Evolutionary conservation across 2,329 filamentous ascomycete species (phyloP), one percentile per base, ranked within the genome.

Genomic region (Stachybotrys echinatus): DNA sequence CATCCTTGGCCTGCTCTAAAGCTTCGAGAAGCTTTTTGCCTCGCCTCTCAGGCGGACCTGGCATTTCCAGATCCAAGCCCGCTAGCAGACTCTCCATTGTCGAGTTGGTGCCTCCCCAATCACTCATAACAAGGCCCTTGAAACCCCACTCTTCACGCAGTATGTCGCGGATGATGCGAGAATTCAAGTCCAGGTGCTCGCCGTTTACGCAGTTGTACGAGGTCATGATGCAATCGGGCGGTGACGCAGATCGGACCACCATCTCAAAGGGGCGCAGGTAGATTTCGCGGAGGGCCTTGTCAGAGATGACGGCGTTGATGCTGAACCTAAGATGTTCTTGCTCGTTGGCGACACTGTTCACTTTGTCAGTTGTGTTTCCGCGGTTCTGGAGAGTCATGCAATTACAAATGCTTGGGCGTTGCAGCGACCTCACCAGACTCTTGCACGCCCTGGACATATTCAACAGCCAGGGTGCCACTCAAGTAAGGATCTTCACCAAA

Each of bases 401-500:
- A 5, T 48, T 23, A 50, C 48, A 71, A 73, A 53, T 74, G 71
- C 61, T 74, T 74, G 43, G 71, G 66, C 2, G 65, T 70, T 4
- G 71, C 68, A 4, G 63, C 63, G 17, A 74, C 64, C 19, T 68
- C 69, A 8, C 61, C 63, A 5, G 64, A 63, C 50, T 74, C 62
- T 49, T 72, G 70, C 4, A 74, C 63, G 14, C 72, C 72, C 23
- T 66, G 65, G 37, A 74, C 65, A 27, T 70, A 66, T 27, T 66
- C 61, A 7, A 68, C 64, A 5, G 70, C 71, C 17, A 73, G 61
- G 19, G 67, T 61, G 27, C 73, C 73, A 43, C 69, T 65, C 5
- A 75, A 61, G 23, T 70, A 62, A 19, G 72, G 72, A 53, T 75
- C 73, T 51, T 75, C 70, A 23, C 65, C 67, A 51, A 73, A 70